Evolutionary conservation across 2,329 filamentous ascomycete genomes (phyloP), one percentile per base, ranked within the genome.

Genomic region (Stagonosporopsis vannaccii): DNA sequence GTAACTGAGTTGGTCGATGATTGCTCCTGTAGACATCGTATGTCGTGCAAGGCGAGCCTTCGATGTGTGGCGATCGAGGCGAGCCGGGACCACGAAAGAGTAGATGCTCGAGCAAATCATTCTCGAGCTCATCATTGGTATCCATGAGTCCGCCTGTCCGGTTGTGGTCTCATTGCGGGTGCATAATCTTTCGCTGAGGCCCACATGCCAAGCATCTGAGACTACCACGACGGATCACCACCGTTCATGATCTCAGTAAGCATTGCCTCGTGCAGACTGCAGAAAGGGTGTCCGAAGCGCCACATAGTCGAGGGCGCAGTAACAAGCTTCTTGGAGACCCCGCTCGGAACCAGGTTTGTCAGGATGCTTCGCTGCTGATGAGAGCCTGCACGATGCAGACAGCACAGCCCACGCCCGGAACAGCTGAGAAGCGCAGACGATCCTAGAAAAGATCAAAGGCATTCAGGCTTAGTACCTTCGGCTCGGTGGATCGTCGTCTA

Each of bases 361-460:
- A 66, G 49, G 61, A 32, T 59, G 52, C 51, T 66, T 58, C 37
- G 40, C 20, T 56, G 61, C 59, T 69, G 63, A 63, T 58, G 66
- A 62, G 56, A 58, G 59, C 58, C 59, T 67, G 56, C 52, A 59
- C 55, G 57, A 63, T 60, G 63, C 56, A 59, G 60, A 59, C 41
- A 47, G 42, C 47, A 51, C 43, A 51, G 56, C 58, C 55, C 60
- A 58, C 56, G 54, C 61, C 51, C 62, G 64, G 60, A 58, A 60
- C 60, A 59, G 53, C 59, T 66, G 59, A 55, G 48, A 51, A 53
- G 45, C 57, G 56, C 60, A 58, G 40, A 58, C 53, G 45, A 60
- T 56, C 50, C 45, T 63, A 55, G 51, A 58, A 41, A 50, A 46
- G 36, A 53, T 47, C 58, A 8, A 22, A 25, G 55, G 43, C 53